Evolutionary conservation across 176 grass and related monocot species (phyloP), one percentile per base, ranked within the genome.

Genomic region (Cocos nucifera): DNA sequence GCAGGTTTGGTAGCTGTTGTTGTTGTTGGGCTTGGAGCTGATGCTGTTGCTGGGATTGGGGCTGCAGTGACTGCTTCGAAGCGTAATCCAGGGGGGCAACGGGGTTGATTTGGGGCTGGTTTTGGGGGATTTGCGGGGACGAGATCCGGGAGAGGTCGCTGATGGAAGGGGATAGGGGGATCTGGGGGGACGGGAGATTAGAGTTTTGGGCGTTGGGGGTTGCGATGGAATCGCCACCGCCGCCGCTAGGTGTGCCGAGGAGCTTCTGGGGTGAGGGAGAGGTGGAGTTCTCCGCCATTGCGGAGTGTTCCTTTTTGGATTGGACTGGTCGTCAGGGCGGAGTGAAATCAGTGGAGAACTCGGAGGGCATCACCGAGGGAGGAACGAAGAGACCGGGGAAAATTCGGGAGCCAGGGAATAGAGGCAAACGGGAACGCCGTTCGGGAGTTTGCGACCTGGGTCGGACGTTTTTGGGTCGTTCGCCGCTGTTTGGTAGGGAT

Each of bases 201-300:
- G 80, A 57, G 74, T 69, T 83, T 60, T 83, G 82, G 62, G 81
- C 75, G 74, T 69, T 85, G 63, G 83, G 74, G 22, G 62, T 74
- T 21, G 78, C 66, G 21, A 61, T 73, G 2, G 67, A 23, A 10
- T 44, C 9, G 7, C 35, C 35, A 1, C 35, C 35, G 35, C 35
- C 78, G 69, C 71, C 81, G 91, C 49, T 82, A 75, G 53, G 73
- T 48, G 39, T 69, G 35, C 60, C 29, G 10, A 29, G 56, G 48
- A 57, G 15, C 9, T 76, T 73, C 56, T 80, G 58, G 17, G 86
- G 79, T 61, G 82, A 89, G 67, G 69, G 26, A 55, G 76, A 77
- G 63, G 81, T 65, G 15, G 67, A 50, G 15, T 52, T 77, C 70
- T 96, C 86, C 69, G 83, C 75, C 91, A 90, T 96, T 56, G 20